Evolutionary conservation across 1,139 yeast species (phyloP).

Genomic region (Blastobotrys malaysiensis): DNA sequence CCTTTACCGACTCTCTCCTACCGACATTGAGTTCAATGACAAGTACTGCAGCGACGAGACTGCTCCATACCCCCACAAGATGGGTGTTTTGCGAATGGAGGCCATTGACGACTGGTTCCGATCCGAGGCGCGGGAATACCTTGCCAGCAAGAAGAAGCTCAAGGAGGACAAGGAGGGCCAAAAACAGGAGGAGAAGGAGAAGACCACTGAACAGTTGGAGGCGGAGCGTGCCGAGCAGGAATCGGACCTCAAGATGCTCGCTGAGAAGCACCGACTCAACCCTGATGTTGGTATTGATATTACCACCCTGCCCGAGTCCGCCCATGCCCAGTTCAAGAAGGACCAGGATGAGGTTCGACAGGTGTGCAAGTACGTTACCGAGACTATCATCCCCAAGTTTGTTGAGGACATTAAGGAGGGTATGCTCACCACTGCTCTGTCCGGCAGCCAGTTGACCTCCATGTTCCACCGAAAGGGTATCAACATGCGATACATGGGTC

Average conservation of each 20-base stretch:
- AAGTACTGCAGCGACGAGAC: constrained; percentile 41
- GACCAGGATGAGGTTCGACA: constrained; percentile 64
- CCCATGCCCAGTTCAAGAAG: constrained; percentile 38
- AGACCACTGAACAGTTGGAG: constrained; percentile 40
- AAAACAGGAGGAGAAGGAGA: constrained; percentile 37
- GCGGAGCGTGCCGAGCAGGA: constrained; percentile 21
- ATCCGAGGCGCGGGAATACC: constrained; percentile 53
- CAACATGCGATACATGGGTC: constrained; percentile 83
- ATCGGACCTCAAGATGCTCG: constrained; percentile 48
- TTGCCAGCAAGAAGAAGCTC: constrained; percentile 23
- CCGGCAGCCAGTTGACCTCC: constrained; percentile 68
- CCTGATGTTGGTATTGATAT: constrained; percentile 67
- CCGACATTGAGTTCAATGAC: constrained; percentile 73
- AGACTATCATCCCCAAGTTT: constrained; percentile 57
- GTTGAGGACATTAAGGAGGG: constrained; percentile 49
- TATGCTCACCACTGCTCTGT: constrained; percentile 61
- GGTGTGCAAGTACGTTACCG: constrained; percentile 58
- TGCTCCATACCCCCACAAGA: constrained; percentile 70
- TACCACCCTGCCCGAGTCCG: constrained; percentile 35
- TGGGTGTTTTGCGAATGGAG: constrained; percentile 75
- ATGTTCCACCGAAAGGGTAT: constrained; percentile 77
- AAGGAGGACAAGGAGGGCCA: constrained; percentile 45
- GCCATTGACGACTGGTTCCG: constrained; percentile 91
- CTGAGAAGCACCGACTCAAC: constrained; percentile 55
- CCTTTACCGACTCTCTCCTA: constrained; percentile 75